Conservation (phyloP, 2,329 filamentous ascomycete species). For the Helicocarpus griseus region DNA sequence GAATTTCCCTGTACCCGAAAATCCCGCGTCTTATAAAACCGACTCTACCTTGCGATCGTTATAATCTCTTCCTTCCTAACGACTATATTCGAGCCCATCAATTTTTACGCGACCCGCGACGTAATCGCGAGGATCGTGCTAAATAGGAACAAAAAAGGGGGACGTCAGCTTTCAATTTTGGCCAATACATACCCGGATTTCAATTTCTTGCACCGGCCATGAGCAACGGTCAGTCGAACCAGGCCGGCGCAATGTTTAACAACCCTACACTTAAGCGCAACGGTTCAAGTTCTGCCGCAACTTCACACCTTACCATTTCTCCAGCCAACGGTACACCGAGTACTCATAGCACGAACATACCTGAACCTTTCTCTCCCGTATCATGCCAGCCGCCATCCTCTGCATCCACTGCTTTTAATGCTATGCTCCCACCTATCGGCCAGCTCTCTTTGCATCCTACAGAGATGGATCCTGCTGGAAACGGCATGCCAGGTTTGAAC, state of each 20-base stretch:
- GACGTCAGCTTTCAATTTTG: neutral
- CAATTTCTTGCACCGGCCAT: neutral
- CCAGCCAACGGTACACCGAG: constrained; percentile 26
- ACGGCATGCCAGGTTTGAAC: constrained; percentile 24
- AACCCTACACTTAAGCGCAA: constrained; percentile 8
- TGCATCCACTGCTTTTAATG: constrained; percentile 26
- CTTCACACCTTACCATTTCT: constrained; percentile 9
- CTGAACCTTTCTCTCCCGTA: constrained; percentile 32
- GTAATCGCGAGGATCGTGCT: constrained; percentile 10
- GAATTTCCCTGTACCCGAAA: neutral
- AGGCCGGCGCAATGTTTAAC: constrained; percentile 8
- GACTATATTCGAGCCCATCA: neutral
- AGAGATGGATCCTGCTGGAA: constrained; percentile 15
- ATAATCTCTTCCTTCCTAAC: neutral
- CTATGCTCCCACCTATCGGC: constrained; percentile 31
- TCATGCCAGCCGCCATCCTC: constrained; percentile 28
- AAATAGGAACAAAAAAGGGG: constrained; percentile 1
- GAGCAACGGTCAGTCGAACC: constrained; percentile 8
- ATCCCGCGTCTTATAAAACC: neutral
- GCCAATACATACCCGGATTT: neutral
- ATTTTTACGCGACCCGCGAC: constrained; percentile 7
- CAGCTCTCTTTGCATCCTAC: constrained; percentile 25
- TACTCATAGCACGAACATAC: constrained; percentile 35
- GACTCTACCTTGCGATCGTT: neutral
- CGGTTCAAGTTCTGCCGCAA: constrained; percentile 4